Base-by-base conservation (phyloP, 305 asterid species). In the Fraxinus velutina region DNA sequence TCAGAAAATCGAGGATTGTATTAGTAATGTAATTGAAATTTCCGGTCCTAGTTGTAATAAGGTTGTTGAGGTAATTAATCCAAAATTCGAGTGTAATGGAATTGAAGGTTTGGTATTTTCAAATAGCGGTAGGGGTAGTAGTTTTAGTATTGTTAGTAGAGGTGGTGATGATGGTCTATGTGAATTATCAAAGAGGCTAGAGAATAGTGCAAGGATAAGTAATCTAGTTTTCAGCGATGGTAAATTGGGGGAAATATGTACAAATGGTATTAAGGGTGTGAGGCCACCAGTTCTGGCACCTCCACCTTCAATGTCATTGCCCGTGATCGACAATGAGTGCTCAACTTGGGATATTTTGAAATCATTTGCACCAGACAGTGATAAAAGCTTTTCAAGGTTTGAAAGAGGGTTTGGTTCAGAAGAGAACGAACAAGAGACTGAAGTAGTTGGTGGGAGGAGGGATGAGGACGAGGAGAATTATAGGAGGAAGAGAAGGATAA, bases 261-360 rank as follows among this genome's bases (percentile, higher is more conserved):
- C 88, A 75, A 87, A 83, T 74, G 94, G 93, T 29, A 91, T 93
- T n/a, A 90, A 86, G 76, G 98, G 99, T 3, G 88, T 79, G 78
- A 81, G 95, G 64, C 98, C 98, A 1, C 94, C 97, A 0, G 75
- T 81, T 71, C 82, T 95, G 50, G 85, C 92, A 33, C 97, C 95
- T 0, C 94, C 97, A 3, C 95, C 97, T 2, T 77, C 76, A 55
- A 90, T 89, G 86, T 83, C 88, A 5, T 83, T 90, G 47, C 93
- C 97, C 0, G 80, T 78, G 81, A 75, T 87, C 64, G 93, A 92
- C 68, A 85, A 81, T 30, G 89, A 83, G 22, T 88, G 97, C 83
- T 92, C 97, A 42, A 90, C 94, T 81, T 91, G 95, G 94, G 99
- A 93, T 85, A 84, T 92, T 78, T 87, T 89, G 83, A 90, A 84